phyloP scores from a whole-genome alignment of 441 rosid species.

The Iberis amara region DNA sequence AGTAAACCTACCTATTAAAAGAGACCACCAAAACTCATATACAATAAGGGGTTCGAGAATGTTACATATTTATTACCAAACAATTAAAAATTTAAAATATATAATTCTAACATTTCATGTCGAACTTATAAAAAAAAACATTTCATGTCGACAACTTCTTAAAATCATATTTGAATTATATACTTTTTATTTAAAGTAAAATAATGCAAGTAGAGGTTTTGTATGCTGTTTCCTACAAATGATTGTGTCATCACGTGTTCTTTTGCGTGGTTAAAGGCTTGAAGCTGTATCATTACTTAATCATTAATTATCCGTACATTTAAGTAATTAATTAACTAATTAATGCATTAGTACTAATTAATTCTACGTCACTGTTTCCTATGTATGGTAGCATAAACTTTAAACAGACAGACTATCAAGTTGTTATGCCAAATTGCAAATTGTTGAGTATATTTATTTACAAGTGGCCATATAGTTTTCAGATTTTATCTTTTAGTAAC shows the following conservation, averaged over 20 bases:
- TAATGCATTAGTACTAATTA: not conserved
- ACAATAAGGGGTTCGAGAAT: too few relatives aligned
- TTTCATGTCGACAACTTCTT: not conserved
- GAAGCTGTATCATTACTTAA: not conserved
- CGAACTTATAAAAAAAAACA: too few relatives aligned
- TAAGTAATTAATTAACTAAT: conserved; percentile 1
- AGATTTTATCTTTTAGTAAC: not conserved
- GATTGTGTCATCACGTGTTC: conserved; percentile 22
- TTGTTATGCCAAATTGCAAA: conserved; percentile 23
- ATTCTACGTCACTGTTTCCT: not conserved
- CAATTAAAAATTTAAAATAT: too few relatives aligned
- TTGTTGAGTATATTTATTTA: conserved; percentile 8
- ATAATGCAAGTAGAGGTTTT: not conserved
- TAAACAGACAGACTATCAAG: conserved; percentile 13
- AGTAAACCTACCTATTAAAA: too few relatives aligned
- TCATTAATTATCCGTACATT: conserved; percentile 20
- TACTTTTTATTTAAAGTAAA: not conserved
- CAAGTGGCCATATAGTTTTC: conserved; percentile 20
- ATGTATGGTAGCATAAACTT: not conserved
- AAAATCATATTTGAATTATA: not conserved
- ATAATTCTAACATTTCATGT: too few relatives aligned
- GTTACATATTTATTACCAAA: too few relatives aligned
- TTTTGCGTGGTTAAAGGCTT: not conserved
- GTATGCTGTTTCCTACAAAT: not conserved
- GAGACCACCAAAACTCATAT: too few relatives aligned